Base-by-base conservation (phyloP, 805 yeast genomes). In the Candida yuanshanica region DNA sequence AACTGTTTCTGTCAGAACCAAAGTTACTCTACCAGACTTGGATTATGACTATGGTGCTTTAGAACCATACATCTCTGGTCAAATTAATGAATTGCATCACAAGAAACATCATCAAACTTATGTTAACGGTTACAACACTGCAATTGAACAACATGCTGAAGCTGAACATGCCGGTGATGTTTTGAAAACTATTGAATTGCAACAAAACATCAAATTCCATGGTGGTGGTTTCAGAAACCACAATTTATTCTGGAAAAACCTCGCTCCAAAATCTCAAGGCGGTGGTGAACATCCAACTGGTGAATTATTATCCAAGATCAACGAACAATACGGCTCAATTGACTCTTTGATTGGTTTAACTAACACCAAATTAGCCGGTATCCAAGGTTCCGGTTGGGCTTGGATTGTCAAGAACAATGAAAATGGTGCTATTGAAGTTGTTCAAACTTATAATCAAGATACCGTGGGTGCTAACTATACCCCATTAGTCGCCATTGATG, bases 321-420 rank as follows among this genome's bases (percentile, higher is more conserved):
- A 62, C 37, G 68, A 65, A 33, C 80, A 83, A 60, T 87, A 74
- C 58, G 95, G 95, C 26, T 72, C 81, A 14, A 65, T 83, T 45
- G 95, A 89, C 53, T 72, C 70, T 42, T 70, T 89, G 64, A 78
- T 80, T 45, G 54, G 65, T 32, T 56, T 74, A 45, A 77, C 90
- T 51, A 88, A 87, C 64, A 53, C 75, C 33, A 76, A 79, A 60
- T 68, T 88, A 55, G 95, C 95, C 27, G 93, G 93, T 43, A 75
- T 88, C 55, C 96, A 88, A 68, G 96, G 96, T 60, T 83, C 95
- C 6, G 96, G 96, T 35, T 88, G 96, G 96, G 93, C 93, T 24
- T 88, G 90, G 72, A 70, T 88, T 49, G 95, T 80, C 54, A 84
- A 83, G 75, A 83, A 87, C 73, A 72, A 76, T 59, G 81, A 74